Percentiles rank a stretch among this genome's conserved stretches.
Conservation (phyloP, 2,329 filamentous ascomycete genomes). For the Phyllosticta paracitricarpa region DNA sequence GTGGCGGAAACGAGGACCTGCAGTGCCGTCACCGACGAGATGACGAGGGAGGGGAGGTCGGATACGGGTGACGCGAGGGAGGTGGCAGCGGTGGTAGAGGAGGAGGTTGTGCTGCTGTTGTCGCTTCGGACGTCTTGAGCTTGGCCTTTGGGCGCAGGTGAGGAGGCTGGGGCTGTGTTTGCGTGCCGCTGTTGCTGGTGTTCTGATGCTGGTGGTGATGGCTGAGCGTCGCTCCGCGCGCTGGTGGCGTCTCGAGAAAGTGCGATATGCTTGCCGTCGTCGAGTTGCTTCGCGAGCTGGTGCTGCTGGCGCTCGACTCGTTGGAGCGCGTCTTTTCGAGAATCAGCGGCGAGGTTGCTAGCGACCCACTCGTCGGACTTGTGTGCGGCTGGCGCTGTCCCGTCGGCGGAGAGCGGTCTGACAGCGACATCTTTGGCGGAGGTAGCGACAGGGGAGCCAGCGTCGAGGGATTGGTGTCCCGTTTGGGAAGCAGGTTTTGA, state of each 20-base stretch:
- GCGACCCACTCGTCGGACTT: background rate
- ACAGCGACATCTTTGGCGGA: background rate
- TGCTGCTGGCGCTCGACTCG: background rate
- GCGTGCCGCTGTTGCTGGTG: background rate
- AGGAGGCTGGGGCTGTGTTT: background rate
- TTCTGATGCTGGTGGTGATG: background rate
- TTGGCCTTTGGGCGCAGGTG: background rate
- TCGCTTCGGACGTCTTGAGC: background rate
- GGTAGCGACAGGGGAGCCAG: slow-evolving; percentile 2
- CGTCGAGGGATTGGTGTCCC: background rate
- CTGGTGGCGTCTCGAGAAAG: background rate
- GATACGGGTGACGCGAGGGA: slow-evolving; percentile 48
- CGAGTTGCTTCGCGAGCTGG: background rate
- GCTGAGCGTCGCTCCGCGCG: background rate
- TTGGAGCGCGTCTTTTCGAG: background rate
- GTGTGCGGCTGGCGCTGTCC: background rate
- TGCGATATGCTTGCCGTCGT: background rate
- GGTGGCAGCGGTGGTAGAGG: background rate
- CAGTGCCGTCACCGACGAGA: slow-evolving; percentile 25
- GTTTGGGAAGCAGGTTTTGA: slow-evolving; percentile 5
- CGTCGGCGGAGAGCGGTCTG: background rate
- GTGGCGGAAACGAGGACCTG: slow-evolving; percentile 81
- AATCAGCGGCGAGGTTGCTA: background rate
- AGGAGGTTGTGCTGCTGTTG: slow-evolving; percentile 11
- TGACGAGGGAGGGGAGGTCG: slow-evolving; percentile 12